Evolutionary conservation across 2,329 filamentous ascomycete genomes (phyloP), one percentile per base, ranked within the genome.

Genomic region (Colletotrichum godetiae): DNA sequence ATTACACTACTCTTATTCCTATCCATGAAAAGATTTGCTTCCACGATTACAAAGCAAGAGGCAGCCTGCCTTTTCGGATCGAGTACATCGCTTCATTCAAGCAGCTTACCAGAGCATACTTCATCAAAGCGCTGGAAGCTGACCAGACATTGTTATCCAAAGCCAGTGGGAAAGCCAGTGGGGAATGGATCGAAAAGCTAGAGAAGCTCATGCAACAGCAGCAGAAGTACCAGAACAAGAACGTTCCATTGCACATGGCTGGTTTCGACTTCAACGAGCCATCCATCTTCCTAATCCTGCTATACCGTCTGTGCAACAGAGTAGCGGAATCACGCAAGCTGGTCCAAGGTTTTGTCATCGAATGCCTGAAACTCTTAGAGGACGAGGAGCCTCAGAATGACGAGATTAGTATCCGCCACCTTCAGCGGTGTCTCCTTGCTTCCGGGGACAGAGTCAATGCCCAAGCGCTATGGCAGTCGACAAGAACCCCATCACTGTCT

Each of bases 301-400:
- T 85, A 66, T 81, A 84, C 73, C 81, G 82, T 0, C 78, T 83
- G 2, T 74, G 79, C 0, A 79, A 80, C 4, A 74, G 79, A 29
- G 76, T 70, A 5, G 52, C 64, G 0, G 80, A 81, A 5, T 79
- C 84, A 0, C 75, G 77, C 2, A 66, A 71, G 3, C 75, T 84
- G 24, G 78, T 85, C 2, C 72, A 77, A 1, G 77, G 72, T 1
- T 78, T 85, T 27, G 79, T 85, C 15, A 75, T 79, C 15, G 83
- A 84, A 29, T 84, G 81, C 53, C 77, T 85, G 13, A 79, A 79
- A 1, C 81, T 85, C 5, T 74, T 85, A 1, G 81, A 82, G 0
- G 84, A 85, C 37, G 80, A 82, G 10, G 84, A 86, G 69, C 82
- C 81, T 2, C 78, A 81, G 19, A 86, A 86, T 58, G 84, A 85